phyloP scores from a whole-genome alignment of 495 filamentous ascomycete genomes.

The Pyronema omphalodes region DNA sequence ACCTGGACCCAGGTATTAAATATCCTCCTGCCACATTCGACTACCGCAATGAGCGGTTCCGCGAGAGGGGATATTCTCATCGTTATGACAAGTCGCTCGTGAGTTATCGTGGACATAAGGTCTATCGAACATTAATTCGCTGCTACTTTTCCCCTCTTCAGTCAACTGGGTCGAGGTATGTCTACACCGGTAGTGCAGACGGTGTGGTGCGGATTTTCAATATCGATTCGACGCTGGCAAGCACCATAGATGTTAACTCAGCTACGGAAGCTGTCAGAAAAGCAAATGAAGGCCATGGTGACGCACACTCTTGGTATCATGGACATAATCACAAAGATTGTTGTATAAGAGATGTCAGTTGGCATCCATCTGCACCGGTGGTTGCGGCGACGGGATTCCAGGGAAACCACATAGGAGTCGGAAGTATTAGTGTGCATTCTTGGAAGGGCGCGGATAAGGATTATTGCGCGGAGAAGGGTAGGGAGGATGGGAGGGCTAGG shows the following conservation, averaged over 20 bases:
- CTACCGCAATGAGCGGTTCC: slow-evolving; percentile 54
- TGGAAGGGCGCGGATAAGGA: slow-evolving; percentile 14
- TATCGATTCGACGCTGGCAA: slow-evolving; percentile 74
- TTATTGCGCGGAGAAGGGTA: background rate
- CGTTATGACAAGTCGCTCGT: slow-evolving; percentile 82
- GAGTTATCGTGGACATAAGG: slow-evolving; percentile 76
- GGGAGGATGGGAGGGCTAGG: background rate
- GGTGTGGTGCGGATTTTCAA: slow-evolving; percentile 86
- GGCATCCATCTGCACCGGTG: slow-evolving; percentile 82
- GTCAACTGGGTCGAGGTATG: slow-evolving; percentile 78
- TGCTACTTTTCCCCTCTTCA: slow-evolving; percentile 88
- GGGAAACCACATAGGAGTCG: background rate
- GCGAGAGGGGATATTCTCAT: slow-evolving; percentile 27
- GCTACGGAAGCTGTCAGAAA: slow-evolving; percentile 33
- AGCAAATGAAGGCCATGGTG: background rate
- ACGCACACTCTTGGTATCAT: slow-evolving; percentile 20
- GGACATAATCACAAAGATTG: slow-evolving; percentile 44
- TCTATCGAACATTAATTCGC: slow-evolving; percentile 75
- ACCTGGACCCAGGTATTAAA: slow-evolving; percentile 32
- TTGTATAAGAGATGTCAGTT: slow-evolving; percentile 80
- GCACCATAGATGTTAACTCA: slow-evolving; percentile 53
- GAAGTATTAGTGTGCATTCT: slow-evolving; percentile 5
- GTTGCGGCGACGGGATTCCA: slow-evolving; percentile 47
- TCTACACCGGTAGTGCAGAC: slow-evolving; percentile 78
- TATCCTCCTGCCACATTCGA: slow-evolving; percentile 57